phyloP scores from a whole-genome alignment of 805 yeast species.

The Candida fluviatilis region DNA sequence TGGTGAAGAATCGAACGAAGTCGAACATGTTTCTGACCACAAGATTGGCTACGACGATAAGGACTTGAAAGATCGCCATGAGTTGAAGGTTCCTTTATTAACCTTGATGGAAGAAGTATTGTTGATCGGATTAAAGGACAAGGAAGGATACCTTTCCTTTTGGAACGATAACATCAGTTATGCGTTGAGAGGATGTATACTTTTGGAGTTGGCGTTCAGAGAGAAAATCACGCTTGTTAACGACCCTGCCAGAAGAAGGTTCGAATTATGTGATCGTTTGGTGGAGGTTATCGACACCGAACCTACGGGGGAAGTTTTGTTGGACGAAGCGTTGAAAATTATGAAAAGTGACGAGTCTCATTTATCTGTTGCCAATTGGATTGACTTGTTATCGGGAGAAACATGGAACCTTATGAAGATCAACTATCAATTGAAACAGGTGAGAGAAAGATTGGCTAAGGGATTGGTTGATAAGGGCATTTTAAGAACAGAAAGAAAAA shows the following conservation, averaged over 20 bases:
- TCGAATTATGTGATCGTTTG: conserved; percentile 81
- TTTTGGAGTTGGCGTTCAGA: conserved; percentile 88
- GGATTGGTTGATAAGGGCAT: conserved; percentile 97
- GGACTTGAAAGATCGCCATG: conserved; percentile 45
- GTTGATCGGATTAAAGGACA: conserved; percentile 88
- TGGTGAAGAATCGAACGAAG: conserved; percentile 13
- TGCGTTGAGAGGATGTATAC: conserved; percentile 90
- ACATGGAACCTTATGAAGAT: conserved; percentile 97
- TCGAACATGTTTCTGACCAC: conserved; percentile 35
- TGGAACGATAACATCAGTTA: conserved; percentile 98
- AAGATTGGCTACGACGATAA: conserved; percentile 81
- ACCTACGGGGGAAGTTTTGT: conserved; percentile 89
- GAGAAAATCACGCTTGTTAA: conserved; percentile 84
- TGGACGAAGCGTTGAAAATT: conserved; percentile 88
- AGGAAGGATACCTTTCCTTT: conserved; percentile 92
- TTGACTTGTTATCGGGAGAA: conserved; percentile 89
- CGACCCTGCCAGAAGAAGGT: conserved; percentile 87
- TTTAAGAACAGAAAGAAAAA: conserved; percentile 91
- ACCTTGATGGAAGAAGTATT: conserved; percentile 97
- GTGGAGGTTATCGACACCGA: conserved; percentile 82
- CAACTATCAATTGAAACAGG: conserved; percentile 93
- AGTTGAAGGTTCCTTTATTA: conserved; percentile 57
- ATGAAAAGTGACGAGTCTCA: conserved; percentile 82
- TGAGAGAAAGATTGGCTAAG: conserved; percentile 91
- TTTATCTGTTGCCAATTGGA: conserved; percentile 83